These are phyloP conservation scores for Emmonsiellopsis sp. DNA, from an alignment of 2,329 filamentous ascomycete species.

Conservation along the genomic window DNA sequence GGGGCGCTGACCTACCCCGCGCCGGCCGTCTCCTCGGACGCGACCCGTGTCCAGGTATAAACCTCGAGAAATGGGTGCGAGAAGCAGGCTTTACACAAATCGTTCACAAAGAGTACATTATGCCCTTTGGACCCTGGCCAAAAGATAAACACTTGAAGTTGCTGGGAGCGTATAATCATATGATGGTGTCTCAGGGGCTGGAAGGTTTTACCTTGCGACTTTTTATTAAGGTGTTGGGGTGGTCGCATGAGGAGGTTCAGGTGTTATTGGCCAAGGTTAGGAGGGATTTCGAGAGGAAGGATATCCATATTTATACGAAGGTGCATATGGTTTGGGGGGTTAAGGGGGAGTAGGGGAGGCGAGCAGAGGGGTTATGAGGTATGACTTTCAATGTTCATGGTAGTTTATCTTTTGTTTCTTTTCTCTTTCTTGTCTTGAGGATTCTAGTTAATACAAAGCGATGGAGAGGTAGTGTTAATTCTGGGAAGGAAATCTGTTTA, in stretches of 20 bases:
- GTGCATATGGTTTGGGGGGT: not conserved
- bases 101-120: not conserved
- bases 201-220: constrained; percentile 19
- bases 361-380: too few species aligned
- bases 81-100: constrained; percentile 1
- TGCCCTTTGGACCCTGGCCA: not conserved
- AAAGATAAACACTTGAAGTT: not conserved
- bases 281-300: not conserved
- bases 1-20: constrained; percentile 1
- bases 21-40: constrained; percentile 8
- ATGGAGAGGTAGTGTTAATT: too few species aligned
- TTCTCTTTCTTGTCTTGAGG: too few species aligned
- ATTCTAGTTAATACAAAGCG: too few species aligned
- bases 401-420: too few species aligned
- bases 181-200: constrained; percentile 18
- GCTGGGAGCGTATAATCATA: constrained; percentile 3
- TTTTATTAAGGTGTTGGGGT: not conserved
- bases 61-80: constrained; percentile 15
- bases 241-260: not conserved
- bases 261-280: not conserved
- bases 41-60: constrained; percentile 12
- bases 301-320: constrained; percentile 1
- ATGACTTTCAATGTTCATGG: too few species aligned
- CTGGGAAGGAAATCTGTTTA: too few species aligned
- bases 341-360: not conserved